phyloP scores from a whole-genome alignment of 345 rosid species.

The Geranium rotundifolium region DNA sequence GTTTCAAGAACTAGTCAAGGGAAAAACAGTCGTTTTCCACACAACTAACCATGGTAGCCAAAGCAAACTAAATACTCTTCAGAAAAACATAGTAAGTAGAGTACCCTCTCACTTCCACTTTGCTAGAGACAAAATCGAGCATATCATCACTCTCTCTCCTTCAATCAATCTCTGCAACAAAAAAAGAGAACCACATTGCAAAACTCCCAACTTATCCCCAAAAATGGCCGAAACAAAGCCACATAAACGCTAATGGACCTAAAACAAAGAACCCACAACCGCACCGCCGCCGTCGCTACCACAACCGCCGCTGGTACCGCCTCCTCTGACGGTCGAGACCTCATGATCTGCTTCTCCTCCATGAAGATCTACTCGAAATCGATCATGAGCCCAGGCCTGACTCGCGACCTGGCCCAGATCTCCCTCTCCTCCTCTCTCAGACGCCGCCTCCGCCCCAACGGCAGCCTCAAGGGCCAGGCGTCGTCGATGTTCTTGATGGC shows the following conservation, averaged over 20 bases:
- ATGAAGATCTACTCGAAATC: conserved; percentile 79
- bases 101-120: not conserved
- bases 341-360: conserved; percentile 83
- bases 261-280: conserved; percentile 16
- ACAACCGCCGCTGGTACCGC: too few relatives aligned
- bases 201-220: not conserved
- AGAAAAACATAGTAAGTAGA: not conserved
- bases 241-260: conserved; percentile 20
- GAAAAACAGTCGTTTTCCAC: not conserved
- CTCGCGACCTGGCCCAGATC: conserved; percentile 51
- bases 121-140: conserved; percentile 23
- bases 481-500: conserved; percentile 85
- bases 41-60: not conserved
- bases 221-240: not conserved
- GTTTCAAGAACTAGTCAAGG: not conserved
- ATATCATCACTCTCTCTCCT: conserved; percentile 7
- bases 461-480: conserved; percentile 63
- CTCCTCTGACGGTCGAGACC: conserved; percentile 37
- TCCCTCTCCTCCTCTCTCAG: conserved; percentile 77
- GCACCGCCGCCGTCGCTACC: conserved; percentile 4
- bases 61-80: not conserved
- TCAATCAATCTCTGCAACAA: not conserved
- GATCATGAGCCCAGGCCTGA: conserved; percentile 60
- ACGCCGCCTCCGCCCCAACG: conserved; percentile 54
- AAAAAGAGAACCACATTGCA: too few relatives aligned